Evolutionary conservation across 2,329 filamentous ascomycete species (phyloP), one percentile per base, ranked within the genome.

Genomic region (Clarireedia paspali): DNA sequence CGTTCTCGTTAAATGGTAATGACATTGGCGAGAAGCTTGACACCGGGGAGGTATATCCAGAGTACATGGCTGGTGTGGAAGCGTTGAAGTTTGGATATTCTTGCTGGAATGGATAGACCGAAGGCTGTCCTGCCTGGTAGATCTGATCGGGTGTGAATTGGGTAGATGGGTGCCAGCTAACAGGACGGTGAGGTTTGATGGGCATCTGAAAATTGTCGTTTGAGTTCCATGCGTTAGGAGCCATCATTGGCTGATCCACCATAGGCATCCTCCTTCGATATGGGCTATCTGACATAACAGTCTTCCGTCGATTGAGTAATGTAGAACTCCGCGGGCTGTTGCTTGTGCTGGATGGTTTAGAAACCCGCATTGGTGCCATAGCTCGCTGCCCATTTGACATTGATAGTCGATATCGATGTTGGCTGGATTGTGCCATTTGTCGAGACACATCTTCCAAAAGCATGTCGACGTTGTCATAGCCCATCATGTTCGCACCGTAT

Each of bases 161-260:
- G 9, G 84, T 80, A 23, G 80, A 79, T 2, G 87, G 85, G 68
- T 91, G 88, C 88, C 88, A 91, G 74, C 87, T 90, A 47, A 88
- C 74, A 5, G 87, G 87, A 44, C 87, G 79, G 52, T 72, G 71
- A 40, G 75, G 70, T 65, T 72, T 58, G 27, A 50, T 45, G 36
- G 62, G 57, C 49, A 62, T 51, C 47, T 64, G 64, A 38, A 67
- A 63, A 68, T 70, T 61, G 68, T 67, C 55, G 45, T 64, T 66
- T n/a, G 62, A 73, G 56, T 61, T 67, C 66, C 47, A 74, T 66
- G 57, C 77, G 73, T 64, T 34, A 72, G 71, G 58, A 78, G 77
- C 50, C 77, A 76, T 58, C 72, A 76, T 52, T 75, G 73, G 58
- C 70, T 72, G 59, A 71, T 73, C 57, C 24, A 63, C 47, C 56